phyloP scores from a whole-genome alignment of 495 filamentous ascomycete species.

The Aspergillus bridgeri region DNA sequence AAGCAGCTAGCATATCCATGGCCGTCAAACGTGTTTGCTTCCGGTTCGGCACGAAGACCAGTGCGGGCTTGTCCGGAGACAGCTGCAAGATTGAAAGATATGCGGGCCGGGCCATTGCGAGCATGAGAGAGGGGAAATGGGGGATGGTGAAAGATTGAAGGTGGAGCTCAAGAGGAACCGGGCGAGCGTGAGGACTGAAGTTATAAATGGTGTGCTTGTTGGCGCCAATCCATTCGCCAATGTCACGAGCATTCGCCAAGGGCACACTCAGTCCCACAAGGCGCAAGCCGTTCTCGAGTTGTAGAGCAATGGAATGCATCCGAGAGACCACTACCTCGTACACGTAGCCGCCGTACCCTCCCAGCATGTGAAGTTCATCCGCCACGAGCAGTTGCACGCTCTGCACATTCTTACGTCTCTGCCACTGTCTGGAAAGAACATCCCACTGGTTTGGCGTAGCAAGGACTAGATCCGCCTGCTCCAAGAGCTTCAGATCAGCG shows the following conservation, averaged over 20 bases:
- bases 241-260: conserved; percentile 84
- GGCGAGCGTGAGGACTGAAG: conserved; percentile 88
- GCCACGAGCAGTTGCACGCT: conserved; percentile 89
- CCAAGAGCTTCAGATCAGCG: conserved; percentile 84
- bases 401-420: conserved; percentile 90
- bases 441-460: conserved; percentile 96
- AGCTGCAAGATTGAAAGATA: conserved; percentile 82
- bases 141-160: conserved; percentile 95
- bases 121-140: conserved; percentile 96
- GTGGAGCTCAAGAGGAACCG: conserved; percentile 86
- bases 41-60: conserved; percentile 87
- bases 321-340: conserved; percentile 96
- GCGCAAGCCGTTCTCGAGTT: conserved; percentile 78
- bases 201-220: conserved; percentile 98
- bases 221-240: conserved; percentile 99
- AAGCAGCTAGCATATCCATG: conserved; percentile 81
- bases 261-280: conserved; percentile 91
- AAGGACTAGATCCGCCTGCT: conserved; percentile 84
- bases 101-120: conserved; percentile 93
- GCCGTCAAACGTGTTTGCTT: conserved; percentile 90
- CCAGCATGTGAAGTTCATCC: conserved; percentile 95
- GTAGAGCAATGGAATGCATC: conserved; percentile 93
- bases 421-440: conserved; percentile 91
- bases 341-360: conserved; percentile 80
- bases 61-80: conserved; percentile 81